Evolutionary conservation across 78 protist species (phyloP).

Genomic region (Dictyostelium firmibasis): DNA sequence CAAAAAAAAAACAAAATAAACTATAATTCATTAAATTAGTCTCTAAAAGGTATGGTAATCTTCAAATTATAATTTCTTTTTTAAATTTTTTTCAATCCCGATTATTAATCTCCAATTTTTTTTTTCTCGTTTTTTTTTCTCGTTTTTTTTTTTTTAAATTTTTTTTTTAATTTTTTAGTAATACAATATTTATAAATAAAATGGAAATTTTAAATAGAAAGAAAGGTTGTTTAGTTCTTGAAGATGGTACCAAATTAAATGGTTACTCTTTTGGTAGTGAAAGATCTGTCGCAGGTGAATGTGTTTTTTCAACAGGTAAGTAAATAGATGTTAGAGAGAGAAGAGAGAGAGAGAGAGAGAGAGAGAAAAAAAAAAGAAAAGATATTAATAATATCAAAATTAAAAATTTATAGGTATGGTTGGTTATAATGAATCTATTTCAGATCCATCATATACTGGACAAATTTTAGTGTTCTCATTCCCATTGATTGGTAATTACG

Average conservation of each 20-base stretch:
- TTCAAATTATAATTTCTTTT: not conserved
- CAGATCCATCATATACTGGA: slow-evolving; percentile 97
- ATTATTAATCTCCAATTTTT: not conserved
- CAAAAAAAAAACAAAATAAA: too few relatives aligned
- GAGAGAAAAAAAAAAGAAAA: not conserved
- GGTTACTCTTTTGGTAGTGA: slow-evolving; percentile 95
- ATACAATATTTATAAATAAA: not conserved
- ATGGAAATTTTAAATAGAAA: slow-evolving; percentile 57
- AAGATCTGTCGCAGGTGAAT: slow-evolving; percentile 89
- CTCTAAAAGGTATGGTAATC: not conserved
- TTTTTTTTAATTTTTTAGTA: not conserved
- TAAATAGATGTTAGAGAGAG: too few relatives aligned
- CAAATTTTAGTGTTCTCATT: slow-evolving; percentile 96
- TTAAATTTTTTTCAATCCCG: not conserved
- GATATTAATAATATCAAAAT: too few relatives aligned
- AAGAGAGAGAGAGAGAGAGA: too few relatives aligned
- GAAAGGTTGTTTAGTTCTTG: slow-evolving; percentile 86
- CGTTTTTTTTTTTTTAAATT: not conserved
- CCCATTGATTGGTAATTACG: slow-evolving; percentile 98
- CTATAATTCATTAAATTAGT: too few relatives aligned
- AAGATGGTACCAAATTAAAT: slow-evolving; percentile 91
- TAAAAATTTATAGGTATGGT: slow-evolving; percentile 95
- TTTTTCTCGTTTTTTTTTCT: not conserved
- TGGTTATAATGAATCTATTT: slow-evolving; percentile 96
- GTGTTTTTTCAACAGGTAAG: slow-evolving; percentile 94